phyloP scores from a whole-genome alignment of 805 yeast species.

The Candida vartiovaarae region DNA sequence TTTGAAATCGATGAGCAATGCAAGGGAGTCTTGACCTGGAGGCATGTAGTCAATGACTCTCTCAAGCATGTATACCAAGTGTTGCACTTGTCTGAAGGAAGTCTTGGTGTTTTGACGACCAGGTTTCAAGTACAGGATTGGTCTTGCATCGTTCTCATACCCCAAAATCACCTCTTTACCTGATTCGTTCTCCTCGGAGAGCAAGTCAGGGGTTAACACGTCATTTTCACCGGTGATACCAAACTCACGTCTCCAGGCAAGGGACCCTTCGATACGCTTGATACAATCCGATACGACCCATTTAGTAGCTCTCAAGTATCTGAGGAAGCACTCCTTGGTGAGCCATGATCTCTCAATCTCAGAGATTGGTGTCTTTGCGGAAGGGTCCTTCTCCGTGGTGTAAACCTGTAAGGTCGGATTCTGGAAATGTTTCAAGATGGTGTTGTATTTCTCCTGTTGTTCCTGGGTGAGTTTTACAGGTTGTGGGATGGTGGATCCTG shows the following conservation, averaged over 20 bases:
- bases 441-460: slow-evolving; percentile 53
- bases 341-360: slow-evolving; percentile 82
- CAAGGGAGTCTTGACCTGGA: slow-evolving; percentile 89
- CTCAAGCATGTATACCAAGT: slow-evolving; percentile 87
- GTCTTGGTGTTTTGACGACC: slow-evolving; percentile 95
- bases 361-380: slow-evolving; percentile 37
- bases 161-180: slow-evolving; percentile 94
- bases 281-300: slow-evolving; percentile 74
- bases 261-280: slow-evolving; percentile 63
- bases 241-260: slow-evolving; percentile 92
- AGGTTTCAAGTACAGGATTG: slow-evolving; percentile 86
- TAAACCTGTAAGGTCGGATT: slow-evolving; percentile 24
- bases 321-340: slow-evolving; percentile 80
- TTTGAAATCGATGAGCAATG: slow-evolving; percentile 87
- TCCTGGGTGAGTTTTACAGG: slow-evolving; percentile 39
- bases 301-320: slow-evolving; percentile 90
- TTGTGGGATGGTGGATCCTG: slow-evolving; percentile 41
- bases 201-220: slow-evolving; percentile 46
- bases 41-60: slow-evolving; percentile 94
- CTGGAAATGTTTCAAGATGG: slow-evolving; percentile 58
- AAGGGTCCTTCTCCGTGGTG: slow-evolving; percentile 32
- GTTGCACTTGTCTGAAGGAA: slow-evolving; percentile 89
- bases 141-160: slow-evolving; percentile 82
- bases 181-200: slow-evolving; percentile 68
- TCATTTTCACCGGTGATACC: slow-evolving; percentile 59